Evolutionary conservation across 441 rosid species (phyloP), one percentile per base, ranked within the genome.

Genomic region (Theobroma grandiflorum): DNA sequence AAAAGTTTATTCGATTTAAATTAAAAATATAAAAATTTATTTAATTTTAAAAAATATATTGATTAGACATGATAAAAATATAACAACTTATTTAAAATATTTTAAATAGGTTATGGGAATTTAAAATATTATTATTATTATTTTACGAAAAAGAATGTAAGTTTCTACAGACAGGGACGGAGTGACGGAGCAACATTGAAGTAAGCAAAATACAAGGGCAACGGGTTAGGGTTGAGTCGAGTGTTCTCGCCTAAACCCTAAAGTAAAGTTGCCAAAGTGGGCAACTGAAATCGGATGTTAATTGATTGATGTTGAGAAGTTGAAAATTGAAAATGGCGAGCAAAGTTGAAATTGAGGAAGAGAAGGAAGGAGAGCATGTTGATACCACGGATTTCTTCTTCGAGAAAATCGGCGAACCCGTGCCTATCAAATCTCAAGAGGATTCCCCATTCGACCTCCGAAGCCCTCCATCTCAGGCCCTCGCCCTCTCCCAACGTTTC

Each of bases 381-480:
- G 84, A 63, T 58, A 85, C 86, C 45, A 84, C 82, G 40, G 97
- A 95, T 81, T 88, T 84, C 88, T 94, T 86, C 91, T 96, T 96
- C 81, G 84, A 87, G 18, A 86, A 76, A 75, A 86, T 96, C 81
- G 98, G 99, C 64, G 89, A 82, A 72, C 84, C 95, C 67, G 77
- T 96, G 38, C 89, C 86, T n/a, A 77, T 96, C 83, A 79, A 71
- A 37, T 67, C 85, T 4, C 6, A 70, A 3, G 15, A 8, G 5
- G 84, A 79, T 65, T 76, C 89, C 40, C 79, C 73, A 47, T 94
- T 86, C 88, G 85, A 87, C 66, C 83, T 84, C 37, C 83, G 82
- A 40, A 85, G 63, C 72, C 90, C 94, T 82, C 97, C 98, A 2
- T 79, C 91, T 52, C 90, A 83, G 75, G 93, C 97, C 64, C 92